phyloP scores from a whole-genome alignment of 805 yeast species.

The Pichia rugopelliculosa region DNA sequence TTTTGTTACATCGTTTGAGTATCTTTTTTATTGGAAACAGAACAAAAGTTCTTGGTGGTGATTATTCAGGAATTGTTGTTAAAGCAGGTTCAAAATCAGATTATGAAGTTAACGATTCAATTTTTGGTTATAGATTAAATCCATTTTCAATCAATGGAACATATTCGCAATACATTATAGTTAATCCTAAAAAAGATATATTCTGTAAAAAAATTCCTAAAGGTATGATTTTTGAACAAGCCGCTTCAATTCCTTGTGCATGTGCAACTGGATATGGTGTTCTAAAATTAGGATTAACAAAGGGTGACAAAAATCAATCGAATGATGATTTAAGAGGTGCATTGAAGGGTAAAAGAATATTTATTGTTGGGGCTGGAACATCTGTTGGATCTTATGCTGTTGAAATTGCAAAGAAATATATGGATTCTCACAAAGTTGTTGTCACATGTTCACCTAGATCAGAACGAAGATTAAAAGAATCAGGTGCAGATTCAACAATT shows the following conservation, averaged over 20 bases:
- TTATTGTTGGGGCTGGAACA: conserved; percentile 69
- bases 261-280: conserved; percentile 49
- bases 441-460: conserved; percentile 37
- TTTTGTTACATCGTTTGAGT: conserved; percentile 4
- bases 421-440: conserved; percentile 42
- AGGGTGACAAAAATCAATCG: background rate
- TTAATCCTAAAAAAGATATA: conserved; percentile 23
- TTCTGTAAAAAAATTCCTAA: conserved; percentile 36
- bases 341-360: conserved; percentile 34
- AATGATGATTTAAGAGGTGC: background rate
- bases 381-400: conserved; percentile 52
- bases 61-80: conserved; percentile 17
- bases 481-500: conserved; percentile 51
- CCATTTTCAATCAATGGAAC: conserved; percentile 29
- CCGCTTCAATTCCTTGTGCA: conserved; percentile 59
- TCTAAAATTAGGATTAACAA: background rate
- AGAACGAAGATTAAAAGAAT: conserved; percentile 15
- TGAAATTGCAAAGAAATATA: conserved; percentile 46
- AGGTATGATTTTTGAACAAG: conserved; percentile 41
- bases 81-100: conserved; percentile 14
- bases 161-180: conserved; percentile 36
- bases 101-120: conserved; percentile 16
- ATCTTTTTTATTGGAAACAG: conserved; percentile 3
- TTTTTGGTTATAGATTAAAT: conserved; percentile 10
- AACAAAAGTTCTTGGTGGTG: conserved; percentile 14